Evolutionary conservation across 371 early-diverging fungal species (phyloP).

Genomic region (Parasitella parasitica): DNA sequence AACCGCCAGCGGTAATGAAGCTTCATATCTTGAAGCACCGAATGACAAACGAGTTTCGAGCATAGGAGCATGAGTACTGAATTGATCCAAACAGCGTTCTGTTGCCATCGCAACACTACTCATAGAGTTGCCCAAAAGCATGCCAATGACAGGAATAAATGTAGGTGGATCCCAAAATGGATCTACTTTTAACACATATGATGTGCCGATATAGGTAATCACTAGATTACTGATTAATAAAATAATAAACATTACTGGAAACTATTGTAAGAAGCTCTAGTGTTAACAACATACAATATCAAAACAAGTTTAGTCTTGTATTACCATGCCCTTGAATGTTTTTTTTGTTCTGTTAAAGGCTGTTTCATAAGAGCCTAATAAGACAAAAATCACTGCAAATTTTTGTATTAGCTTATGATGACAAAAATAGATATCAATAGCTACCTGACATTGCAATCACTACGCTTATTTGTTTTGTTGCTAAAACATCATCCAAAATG

Average conservation of each 20-base stretch:
- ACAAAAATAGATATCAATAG: neutral
- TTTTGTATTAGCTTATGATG: neutral
- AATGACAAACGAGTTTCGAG: slow-evolving; percentile 73
- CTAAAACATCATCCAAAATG: slow-evolving; percentile 43
- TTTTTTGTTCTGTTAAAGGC: slow-evolving; percentile 44
- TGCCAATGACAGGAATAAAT: slow-evolving; percentile 87
- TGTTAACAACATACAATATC: neutral
- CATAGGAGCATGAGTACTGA: slow-evolving; percentile 65
- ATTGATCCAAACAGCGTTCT: slow-evolving; percentile 61
- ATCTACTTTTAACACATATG: slow-evolving; percentile 64
- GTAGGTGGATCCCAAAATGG: slow-evolving; percentile 76
- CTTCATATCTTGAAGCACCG: slow-evolving; percentile 87
- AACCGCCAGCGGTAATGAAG: slow-evolving; percentile 70
- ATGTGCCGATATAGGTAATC: slow-evolving; percentile 57
- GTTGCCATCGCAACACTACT: slow-evolving; percentile 80
- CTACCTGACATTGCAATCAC: slow-evolving; percentile 42
- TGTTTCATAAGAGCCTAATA: slow-evolving; percentile 44
- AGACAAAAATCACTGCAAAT: slow-evolving; percentile 32
- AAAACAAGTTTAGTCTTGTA: neutral
- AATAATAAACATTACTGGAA: slow-evolving; percentile 46
- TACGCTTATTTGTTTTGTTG: slow-evolving; percentile 30
- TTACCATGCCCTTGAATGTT: slow-evolving; percentile 45
- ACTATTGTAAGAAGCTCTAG: slow-evolving; percentile 33
- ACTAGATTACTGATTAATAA: slow-evolving; percentile 50
- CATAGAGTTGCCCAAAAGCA: slow-evolving; percentile 86